A percentile compares a stretch with the other conserved stretches of the same genome.
phyloP scores from a whole-genome alignment of 192 early-diverging fungal genomes.

The Podila epigama region DNA sequence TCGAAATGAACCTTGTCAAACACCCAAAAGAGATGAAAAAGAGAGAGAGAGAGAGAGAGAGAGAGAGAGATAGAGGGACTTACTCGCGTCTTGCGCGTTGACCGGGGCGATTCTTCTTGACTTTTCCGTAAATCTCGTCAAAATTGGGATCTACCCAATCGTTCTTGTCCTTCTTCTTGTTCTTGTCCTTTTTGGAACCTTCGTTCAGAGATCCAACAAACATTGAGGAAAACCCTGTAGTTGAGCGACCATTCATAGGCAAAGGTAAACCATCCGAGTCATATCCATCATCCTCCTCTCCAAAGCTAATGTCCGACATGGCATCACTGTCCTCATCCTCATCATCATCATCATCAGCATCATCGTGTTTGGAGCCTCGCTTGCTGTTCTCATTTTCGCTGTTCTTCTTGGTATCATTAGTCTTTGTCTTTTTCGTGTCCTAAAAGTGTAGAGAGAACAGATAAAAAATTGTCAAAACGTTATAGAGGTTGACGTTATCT shows the following conservation, averaged over 20 bases:
- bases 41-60: background rate
- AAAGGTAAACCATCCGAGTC: slow-evolving; percentile 45
- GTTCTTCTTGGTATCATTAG: slow-evolving; percentile 36
- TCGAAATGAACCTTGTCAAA: no score
- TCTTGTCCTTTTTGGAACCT: slow-evolving; percentile 28
- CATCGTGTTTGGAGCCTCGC: no score
- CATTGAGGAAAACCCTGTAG: slow-evolving; percentile 24
- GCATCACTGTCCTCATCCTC: slow-evolving; percentile 7
- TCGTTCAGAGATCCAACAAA: slow-evolving; percentile 43
- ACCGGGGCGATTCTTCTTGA: slow-evolving; percentile 62
- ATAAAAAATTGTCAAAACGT: no score
- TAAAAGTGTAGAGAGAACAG: no score
- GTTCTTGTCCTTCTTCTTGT: slow-evolving; percentile 45
- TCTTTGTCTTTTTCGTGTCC: slow-evolving; percentile 21
- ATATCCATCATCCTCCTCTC: slow-evolving; percentile 39
- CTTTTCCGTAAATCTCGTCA: slow-evolving; percentile 58
- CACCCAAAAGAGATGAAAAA: background rate
- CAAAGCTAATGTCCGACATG: slow-evolving; percentile 29
- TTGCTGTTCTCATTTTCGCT: slow-evolving; percentile 31
- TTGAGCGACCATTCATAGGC: slow-evolving; percentile 13
- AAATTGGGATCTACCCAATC: slow-evolving; percentile 53
- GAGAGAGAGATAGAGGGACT: background rate
- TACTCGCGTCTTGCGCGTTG: slow-evolving; percentile 61
- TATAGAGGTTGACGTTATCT: no score
- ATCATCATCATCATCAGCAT: slow-evolving; percentile 25